Conservation (phyloP, 116 monocot species). For the Zostera marina region DNA sequence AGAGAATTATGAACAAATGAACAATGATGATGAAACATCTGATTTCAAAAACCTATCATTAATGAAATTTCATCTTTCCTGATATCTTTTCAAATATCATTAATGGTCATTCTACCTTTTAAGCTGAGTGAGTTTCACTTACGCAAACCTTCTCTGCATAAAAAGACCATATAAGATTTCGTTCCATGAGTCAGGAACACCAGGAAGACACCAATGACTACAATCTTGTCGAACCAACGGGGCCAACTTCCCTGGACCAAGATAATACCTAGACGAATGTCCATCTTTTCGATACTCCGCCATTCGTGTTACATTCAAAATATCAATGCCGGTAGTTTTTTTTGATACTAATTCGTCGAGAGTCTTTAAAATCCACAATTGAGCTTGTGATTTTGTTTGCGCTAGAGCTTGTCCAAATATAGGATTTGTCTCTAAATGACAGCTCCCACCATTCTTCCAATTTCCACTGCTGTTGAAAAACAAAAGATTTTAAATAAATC, state of each 20-base stretch:
- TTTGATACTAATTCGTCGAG: slow-evolving; percentile 12
- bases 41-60: too few relatives aligned
- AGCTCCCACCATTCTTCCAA: slow-evolving; percentile 89
- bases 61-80: too few relatives aligned
- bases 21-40: too few relatives aligned
- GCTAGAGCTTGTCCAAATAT: slow-evolving; percentile 7
- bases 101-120: too few relatives aligned
- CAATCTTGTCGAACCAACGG: slow-evolving; percentile 64
- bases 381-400: slow-evolving; percentile 5
- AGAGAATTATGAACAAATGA: too few relatives aligned
- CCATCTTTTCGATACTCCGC: slow-evolving; percentile 61
- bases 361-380: slow-evolving; percentile 32
- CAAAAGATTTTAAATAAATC: too few relatives aligned
- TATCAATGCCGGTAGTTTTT: slow-evolving; percentile 9
- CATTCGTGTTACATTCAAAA: slow-evolving; percentile 67
- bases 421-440: slow-evolving; percentile 58
- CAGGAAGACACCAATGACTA: slow-evolving; percentile 97
- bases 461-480: slow-evolving; percentile 46
- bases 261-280: slow-evolving; percentile 60
- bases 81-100: too few relatives aligned
- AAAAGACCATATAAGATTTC: slow-evolving; percentile 62
- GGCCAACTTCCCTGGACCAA: slow-evolving; percentile 27
- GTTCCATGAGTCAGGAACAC: slow-evolving; percentile 88
- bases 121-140: too few relatives aligned
- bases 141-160: too few relatives aligned